Evolutionary conservation across 345 rosid genomes (phyloP).

Genomic region (Passiflora organensis): DNA sequence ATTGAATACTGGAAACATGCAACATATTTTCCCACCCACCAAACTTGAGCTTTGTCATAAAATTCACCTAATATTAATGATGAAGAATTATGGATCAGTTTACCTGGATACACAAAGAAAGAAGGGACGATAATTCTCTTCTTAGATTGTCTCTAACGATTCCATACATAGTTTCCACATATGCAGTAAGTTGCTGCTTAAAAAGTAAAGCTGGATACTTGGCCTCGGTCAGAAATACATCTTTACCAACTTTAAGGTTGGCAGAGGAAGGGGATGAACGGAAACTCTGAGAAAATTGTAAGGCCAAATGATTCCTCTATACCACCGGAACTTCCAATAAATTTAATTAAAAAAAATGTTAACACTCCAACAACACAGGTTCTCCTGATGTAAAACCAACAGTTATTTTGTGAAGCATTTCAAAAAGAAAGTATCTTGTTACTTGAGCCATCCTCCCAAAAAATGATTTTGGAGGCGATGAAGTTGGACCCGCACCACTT

Average conservation of each 20-base stretch:
- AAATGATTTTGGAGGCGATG: conserved; percentile 76
- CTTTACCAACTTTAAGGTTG: conserved; percentile 55
- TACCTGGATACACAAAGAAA: conserved; percentile 89
- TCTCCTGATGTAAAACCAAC: neutral
- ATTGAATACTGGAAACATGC: no score
- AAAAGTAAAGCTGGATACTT: conserved; percentile 94
- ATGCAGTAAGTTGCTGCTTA: conserved; percentile 95
- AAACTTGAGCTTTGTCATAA: no score
- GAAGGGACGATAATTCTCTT: conserved; percentile 68
- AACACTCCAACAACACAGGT: neutral
- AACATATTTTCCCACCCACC: no score
- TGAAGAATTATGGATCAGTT: neutral
- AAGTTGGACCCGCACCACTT: conserved; percentile 49
- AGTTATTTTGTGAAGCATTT: no score
- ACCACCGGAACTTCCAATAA: neutral
- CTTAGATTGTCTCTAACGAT: conserved; percentile 90
- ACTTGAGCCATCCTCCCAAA: conserved; percentile 77
- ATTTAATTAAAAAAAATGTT: conserved; percentile 1
- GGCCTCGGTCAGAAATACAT: conserved; percentile 75
- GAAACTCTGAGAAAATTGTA: conserved; percentile 54
- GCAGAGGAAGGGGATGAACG: conserved; percentile 84
- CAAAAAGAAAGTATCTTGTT: neutral
- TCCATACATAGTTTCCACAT: conserved; percentile 90
- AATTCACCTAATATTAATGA: no score
- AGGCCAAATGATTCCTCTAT: conserved; percentile 2